Percentiles rank a stretch among this genome's conserved stretches.
phyloP scores from a whole-genome alignment of 1,284 basidiomycete species.

The Polyporus tsugae region DNA sequence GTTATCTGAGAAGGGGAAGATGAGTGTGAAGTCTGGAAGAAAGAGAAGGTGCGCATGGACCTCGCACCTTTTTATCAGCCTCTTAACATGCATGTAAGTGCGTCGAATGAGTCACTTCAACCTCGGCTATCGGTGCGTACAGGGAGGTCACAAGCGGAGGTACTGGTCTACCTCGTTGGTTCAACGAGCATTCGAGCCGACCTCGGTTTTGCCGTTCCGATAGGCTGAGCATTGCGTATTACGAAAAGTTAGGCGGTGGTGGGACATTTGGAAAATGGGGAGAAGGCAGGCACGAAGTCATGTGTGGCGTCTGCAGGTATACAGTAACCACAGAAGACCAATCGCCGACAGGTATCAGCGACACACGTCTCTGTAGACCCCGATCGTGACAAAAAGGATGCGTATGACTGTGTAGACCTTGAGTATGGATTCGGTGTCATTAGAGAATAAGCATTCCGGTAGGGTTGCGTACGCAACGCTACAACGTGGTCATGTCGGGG shows the following conservation, averaged over 20 bases:
- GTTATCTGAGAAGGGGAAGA: neutral
- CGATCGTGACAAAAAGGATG: neutral
- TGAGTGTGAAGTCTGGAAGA: neutral
- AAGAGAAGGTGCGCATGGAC: neutral
- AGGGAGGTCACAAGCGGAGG: neutral
- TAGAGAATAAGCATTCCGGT: neutral
- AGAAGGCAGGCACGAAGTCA: neutral
- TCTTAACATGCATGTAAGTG: neutral
- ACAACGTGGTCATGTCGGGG: neutral
- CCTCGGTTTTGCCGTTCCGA: neutral
- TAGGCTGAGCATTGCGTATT: neutral
- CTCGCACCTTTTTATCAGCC: neutral
- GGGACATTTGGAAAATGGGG: neutral
- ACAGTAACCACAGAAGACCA: neutral
- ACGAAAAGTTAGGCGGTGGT: neutral
- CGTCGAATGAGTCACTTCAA: neutral
- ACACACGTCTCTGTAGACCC: neutral
- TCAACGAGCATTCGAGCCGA: neutral
- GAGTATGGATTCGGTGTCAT: neutral
- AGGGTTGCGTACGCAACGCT: neutral
- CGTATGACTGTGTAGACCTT: neutral
- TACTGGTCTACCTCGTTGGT: neutral
- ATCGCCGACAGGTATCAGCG: neutral
- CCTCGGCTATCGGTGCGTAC: neutral
- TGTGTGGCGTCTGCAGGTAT: neutral